These are phyloP conservation scores for Erythrophleum ivorense DNA, from an alignment of 331 rosid genomes.

Conservation along the genomic window DNA sequence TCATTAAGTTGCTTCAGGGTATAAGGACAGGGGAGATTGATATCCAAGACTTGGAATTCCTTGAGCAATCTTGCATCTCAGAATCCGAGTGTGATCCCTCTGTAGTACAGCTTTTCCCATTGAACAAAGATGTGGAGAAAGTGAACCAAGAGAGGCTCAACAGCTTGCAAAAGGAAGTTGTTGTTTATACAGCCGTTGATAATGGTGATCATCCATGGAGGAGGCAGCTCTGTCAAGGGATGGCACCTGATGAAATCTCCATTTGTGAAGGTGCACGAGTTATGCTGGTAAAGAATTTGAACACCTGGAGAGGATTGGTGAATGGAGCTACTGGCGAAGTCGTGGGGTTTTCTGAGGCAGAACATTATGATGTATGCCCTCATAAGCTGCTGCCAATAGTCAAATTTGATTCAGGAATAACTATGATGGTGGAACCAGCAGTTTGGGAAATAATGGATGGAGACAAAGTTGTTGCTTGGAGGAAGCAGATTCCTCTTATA, in stretches of 20 bases:
- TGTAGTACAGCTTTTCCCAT: conserved; percentile 53
- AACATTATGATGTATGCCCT: conserved; percentile 31
- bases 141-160: conserved; percentile 52
- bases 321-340: conserved; percentile 68
- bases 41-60: conserved; percentile 36
- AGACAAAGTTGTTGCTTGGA: conserved; percentile 42
- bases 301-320: conserved; percentile 44
- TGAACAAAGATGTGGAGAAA: conserved; percentile 43
- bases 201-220: conserved; percentile 38
- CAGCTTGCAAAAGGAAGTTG: conserved; percentile 42
- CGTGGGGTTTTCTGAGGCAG: conserved; percentile 29
- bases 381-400: conserved; percentile 47
- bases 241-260: conserved; percentile 43
- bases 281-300: conserved; percentile 61
- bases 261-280: conserved; percentile 65
- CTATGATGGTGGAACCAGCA: conserved; percentile 21
- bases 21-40: conserved; percentile 59
- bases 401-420: conserved; percentile 46
- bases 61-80: conserved; percentile 39
- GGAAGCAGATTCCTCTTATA: conserved; percentile 60
- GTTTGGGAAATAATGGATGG: conserved; percentile 51
- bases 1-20: conserved; percentile 57
- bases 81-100: conserved; percentile 39
- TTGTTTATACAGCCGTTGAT: conserved; percentile 53
- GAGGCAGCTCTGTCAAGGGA: conserved; percentile 46